These are phyloP conservation scores for Alternaria tenuissima DNA, from an alignment of 2,329 filamentous ascomycete species.

Conservation along the genomic window DNA sequence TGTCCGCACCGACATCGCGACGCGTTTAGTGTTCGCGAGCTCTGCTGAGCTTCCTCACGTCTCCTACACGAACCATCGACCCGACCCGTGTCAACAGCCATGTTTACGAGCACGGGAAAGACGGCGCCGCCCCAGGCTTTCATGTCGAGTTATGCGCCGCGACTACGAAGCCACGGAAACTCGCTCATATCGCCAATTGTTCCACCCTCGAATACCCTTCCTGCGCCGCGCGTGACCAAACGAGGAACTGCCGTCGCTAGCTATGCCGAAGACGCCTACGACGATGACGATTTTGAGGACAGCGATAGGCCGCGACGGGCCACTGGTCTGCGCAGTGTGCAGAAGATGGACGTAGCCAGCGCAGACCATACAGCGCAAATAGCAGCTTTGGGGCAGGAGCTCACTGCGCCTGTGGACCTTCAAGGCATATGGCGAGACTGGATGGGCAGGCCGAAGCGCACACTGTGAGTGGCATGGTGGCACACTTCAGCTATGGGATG, in stretches of 20 bases:
- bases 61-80: constrained; percentile 31
- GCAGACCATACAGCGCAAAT: constrained; percentile 70
- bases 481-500: not conserved
- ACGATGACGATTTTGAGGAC: constrained; percentile 79
- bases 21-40: constrained; percentile 44
- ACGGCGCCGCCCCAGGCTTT: constrained; percentile 79
- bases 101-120: constrained; percentile 53
- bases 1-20: constrained; percentile 26
- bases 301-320: constrained; percentile 75
- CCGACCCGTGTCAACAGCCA: constrained; percentile 40
- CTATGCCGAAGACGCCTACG: constrained; percentile 95
- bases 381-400: constrained; percentile 85
- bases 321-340: constrained; percentile 81
- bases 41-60: constrained; percentile 39
- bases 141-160: constrained; percentile 89
- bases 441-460: constrained; percentile 77
- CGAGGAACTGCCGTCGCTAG: constrained; percentile 96
- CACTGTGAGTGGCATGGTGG: constrained; percentile 52
- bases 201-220: constrained; percentile 71
- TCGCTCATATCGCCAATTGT: constrained; percentile 87
- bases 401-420: constrained; percentile 77
- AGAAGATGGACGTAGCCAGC: constrained; percentile 70
- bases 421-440: constrained; percentile 95
- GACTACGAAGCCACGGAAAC: constrained; percentile 89
- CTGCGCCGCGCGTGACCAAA: constrained; percentile 87